A percentile compares a stretch with the other conserved stretches of the same genome.
These are phyloP conservation scores for Pythium apleroticum DNA, from an alignment of 352 stramenopile genomes.

Conservation along the genomic window DNA sequence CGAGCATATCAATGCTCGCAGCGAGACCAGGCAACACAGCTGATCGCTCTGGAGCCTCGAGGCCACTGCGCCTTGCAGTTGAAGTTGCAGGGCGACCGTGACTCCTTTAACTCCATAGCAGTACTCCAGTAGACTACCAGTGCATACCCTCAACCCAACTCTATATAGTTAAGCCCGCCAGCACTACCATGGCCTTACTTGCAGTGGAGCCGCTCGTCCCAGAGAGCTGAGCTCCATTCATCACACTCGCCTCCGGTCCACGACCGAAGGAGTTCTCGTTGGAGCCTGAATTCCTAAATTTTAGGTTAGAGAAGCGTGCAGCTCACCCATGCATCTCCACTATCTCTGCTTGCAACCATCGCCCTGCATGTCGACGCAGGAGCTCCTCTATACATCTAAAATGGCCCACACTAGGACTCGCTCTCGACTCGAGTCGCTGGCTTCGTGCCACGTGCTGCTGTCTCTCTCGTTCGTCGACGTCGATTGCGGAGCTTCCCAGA, in stretches of 20 bases:
- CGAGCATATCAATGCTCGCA: neutral
- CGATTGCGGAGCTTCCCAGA: neutral
- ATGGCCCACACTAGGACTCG: neutral
- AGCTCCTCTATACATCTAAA: neutral
- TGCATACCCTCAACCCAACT: neutral
- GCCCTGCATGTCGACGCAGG: neutral
- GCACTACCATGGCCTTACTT: neutral
- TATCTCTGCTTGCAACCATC: neutral
- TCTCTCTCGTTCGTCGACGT: slow-evolving; percentile 1
- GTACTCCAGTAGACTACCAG: neutral
- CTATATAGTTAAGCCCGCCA: neutral
- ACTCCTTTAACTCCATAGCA: neutral
- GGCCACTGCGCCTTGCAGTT: neutral
- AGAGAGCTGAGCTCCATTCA: slow-evolving; percentile 1
- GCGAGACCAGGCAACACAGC: neutral
- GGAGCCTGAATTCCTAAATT: slow-evolving; percentile 20
- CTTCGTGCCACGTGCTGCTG: slow-evolving; percentile 5
- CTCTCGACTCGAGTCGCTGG: neutral
- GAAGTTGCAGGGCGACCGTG: neutral
- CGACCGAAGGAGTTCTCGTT: neutral
- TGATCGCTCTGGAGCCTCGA: neutral
- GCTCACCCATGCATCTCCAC: neutral
- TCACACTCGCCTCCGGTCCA: neutral
- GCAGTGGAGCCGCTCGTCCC: neutral
- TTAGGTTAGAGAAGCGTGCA: slow-evolving; percentile 8